A percentile compares a stretch with the other conserved stretches of the same genome.
Evolutionary conservation across 1,284 basidiomycete species (phyloP).

Genomic region (Gomphus sp.): DNA sequence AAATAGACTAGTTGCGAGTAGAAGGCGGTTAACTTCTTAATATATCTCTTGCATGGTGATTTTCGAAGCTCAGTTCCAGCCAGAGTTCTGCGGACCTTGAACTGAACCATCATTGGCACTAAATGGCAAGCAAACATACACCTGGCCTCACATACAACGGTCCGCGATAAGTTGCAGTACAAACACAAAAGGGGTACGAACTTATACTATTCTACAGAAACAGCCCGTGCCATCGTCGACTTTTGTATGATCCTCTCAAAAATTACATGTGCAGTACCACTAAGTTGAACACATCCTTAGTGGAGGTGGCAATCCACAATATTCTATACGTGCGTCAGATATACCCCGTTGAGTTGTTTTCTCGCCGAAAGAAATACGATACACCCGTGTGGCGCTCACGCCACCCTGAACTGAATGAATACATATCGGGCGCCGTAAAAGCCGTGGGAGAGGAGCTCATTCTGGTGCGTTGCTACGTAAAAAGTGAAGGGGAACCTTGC

Average conservation of each 20-base stretch:
- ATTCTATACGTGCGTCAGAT: conserved; percentile 86
- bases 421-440: conserved; percentile 75
- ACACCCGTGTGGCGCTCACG: conserved; percentile 87
- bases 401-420: conserved; percentile 80
- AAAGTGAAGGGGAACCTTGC: conserved; percentile 9
- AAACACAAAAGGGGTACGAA: not conserved
- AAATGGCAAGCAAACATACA: not conserved
- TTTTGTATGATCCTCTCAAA: conserved; percentile 2
- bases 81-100: too few relatives aligned
- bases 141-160: conserved; percentile 4
- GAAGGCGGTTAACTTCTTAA: too few relatives aligned
- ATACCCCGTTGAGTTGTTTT: conserved; percentile 84
- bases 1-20: too few relatives aligned
- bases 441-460: conserved; percentile 69
- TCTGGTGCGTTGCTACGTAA: conserved; percentile 32
- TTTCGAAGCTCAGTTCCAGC: too few relatives aligned
- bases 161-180: not conserved
- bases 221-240: conserved; percentile 7
- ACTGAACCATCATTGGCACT: not conserved
- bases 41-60: too few relatives aligned
- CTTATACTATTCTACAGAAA: conserved; percentile 3
- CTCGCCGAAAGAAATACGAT: conserved; percentile 80
- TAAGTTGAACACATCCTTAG: conserved; percentile 30
- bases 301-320: conserved; percentile 89
- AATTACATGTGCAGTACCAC: not conserved